These are phyloP conservation scores for Penicillium waksmanii DNA, from an alignment of 495 filamentous ascomycete genomes.

Conservation along the genomic window DNA sequence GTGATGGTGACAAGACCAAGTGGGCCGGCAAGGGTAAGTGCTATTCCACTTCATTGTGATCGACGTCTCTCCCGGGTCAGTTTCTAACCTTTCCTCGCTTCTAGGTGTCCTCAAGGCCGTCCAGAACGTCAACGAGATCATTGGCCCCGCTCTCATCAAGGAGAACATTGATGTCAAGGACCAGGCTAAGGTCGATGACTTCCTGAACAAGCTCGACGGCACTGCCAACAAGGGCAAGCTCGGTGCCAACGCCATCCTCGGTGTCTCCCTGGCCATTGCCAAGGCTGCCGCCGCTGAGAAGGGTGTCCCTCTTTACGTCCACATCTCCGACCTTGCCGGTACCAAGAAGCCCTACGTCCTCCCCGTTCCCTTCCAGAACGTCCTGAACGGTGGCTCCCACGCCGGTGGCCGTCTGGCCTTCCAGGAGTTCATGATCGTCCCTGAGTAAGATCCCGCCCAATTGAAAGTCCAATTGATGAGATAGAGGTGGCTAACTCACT, in stretches of 20 bases:
- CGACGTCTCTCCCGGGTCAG: background rate
- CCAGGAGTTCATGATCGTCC: conserved; percentile 99
- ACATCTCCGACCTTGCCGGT: conserved; percentile 96
- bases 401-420: conserved; percentile 98
- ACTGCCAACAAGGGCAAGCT: conserved; percentile 97
- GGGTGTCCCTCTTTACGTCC: conserved; percentile 94
- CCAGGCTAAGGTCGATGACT: conserved; percentile 88
- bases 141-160: conserved; percentile 91
- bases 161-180: conserved; percentile 95
- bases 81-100: background rate
- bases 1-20: conserved; percentile 96
- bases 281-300: conserved; percentile 99
- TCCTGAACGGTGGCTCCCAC: conserved; percentile 98
- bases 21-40: conserved; percentile 88
- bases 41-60: background rate
- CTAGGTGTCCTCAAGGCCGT: conserved; percentile 89
- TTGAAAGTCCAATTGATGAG: background rate
- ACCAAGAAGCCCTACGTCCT: conserved; percentile 99
- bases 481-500: background rate
- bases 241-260: conserved; percentile 98
- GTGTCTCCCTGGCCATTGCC: conserved; percentile 92
- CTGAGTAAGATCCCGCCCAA: conserved; percentile 59
- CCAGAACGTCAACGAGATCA: conserved; percentile 90
- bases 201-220: conserved; percentile 95
- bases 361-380: conserved; percentile 99